These are phyloP conservation scores for Articulospora tetracladia DNA, from an alignment of 495 filamentous ascomycete genomes.

Conservation along the genomic window DNA sequence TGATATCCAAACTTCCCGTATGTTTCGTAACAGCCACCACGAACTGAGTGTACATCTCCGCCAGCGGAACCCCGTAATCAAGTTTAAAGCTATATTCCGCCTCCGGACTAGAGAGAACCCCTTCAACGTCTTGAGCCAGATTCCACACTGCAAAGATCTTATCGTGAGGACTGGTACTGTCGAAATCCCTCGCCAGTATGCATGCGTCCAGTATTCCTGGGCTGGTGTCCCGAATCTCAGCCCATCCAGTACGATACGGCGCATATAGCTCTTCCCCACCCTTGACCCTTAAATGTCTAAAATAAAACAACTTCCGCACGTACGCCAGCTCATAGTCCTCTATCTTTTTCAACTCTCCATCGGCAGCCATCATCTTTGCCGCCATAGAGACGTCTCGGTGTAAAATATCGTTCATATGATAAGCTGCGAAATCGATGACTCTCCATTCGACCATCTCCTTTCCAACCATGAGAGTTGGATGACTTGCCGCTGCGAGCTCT, in stretches of 20 bases:
- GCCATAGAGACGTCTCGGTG: not conserved
- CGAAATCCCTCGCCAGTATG: not conserved
- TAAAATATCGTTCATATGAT: slow-evolving; percentile 1
- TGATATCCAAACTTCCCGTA: slow-evolving; percentile 4
- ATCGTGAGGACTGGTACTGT: slow-evolving; percentile 1
- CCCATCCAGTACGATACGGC: no score
- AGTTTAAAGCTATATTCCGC: not conserved
- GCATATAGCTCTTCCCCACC: not conserved
- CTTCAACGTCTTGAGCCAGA: not conserved
- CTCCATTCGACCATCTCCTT: not conserved
- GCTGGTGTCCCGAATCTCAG: not conserved
- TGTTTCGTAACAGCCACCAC: not conserved
- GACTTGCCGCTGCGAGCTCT: not conserved
- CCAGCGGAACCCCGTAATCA: not conserved
- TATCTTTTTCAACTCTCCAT: not conserved
- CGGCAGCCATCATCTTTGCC: not conserved
- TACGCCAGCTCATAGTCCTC: not conserved
- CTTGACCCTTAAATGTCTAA: not conserved
- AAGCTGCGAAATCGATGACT: not conserved
- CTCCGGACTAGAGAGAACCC: not conserved
- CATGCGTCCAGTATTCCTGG: not conserved
- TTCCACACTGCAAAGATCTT: slow-evolving; percentile 3
- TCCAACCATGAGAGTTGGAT: not conserved
- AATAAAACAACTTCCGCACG: not conserved
- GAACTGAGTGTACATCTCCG: not conserved